A percentile compares a stretch with the other conserved stretches of the same genome.
Evolutionary conservation across 192 early-diverging fungal genomes (phyloP).

Genomic region (Phlyctochytrium arcticum): DNA sequence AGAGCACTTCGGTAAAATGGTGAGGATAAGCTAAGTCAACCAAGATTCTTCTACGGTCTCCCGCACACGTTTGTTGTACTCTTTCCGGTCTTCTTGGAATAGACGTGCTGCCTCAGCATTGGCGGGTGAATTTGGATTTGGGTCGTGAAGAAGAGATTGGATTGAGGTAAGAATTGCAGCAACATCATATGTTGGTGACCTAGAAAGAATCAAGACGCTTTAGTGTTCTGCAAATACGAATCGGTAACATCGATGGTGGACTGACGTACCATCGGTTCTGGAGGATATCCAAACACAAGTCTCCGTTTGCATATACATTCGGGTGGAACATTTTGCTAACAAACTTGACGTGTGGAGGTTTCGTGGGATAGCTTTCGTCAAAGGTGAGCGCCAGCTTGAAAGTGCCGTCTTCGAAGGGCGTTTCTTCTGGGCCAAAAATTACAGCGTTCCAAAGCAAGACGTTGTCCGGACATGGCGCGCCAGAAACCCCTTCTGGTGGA

Average conservation of each 20-base stretch:
- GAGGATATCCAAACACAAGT: constrained; percentile 96
- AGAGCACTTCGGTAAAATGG: too few species aligned
- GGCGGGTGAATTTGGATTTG: constrained; percentile 94
- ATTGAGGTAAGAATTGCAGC: constrained; percentile 73
- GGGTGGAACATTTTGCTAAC: constrained; percentile 97
- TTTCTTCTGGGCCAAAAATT: constrained; percentile 92
- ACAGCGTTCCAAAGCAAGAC: constrained; percentile 99
- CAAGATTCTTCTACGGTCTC: constrained; percentile 90
- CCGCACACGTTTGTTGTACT: constrained; percentile 84
- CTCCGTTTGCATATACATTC: constrained; percentile 94
- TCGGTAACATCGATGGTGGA: too few species aligned
- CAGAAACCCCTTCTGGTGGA: constrained; percentile 82
- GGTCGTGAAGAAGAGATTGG: constrained; percentile 94
- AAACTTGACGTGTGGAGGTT: constrained; percentile 93
- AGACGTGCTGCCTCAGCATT: constrained; percentile 94
- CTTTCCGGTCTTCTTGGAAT: constrained; percentile 89
- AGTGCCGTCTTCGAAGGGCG: constrained; percentile 94
- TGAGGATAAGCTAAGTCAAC: too few species aligned
- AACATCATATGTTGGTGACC: constrained; percentile 31
- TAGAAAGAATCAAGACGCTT: neutral
- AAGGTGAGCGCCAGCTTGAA: constrained; percentile 93
- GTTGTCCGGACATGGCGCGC: constrained; percentile 93
- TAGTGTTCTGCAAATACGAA: neutral
- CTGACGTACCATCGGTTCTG: constrained; percentile 91
- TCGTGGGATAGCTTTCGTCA: constrained; percentile 98